phyloP scores from a whole-genome alignment of 2,329 filamentous ascomycete species.

The Alternaria conjuncta region DNA sequence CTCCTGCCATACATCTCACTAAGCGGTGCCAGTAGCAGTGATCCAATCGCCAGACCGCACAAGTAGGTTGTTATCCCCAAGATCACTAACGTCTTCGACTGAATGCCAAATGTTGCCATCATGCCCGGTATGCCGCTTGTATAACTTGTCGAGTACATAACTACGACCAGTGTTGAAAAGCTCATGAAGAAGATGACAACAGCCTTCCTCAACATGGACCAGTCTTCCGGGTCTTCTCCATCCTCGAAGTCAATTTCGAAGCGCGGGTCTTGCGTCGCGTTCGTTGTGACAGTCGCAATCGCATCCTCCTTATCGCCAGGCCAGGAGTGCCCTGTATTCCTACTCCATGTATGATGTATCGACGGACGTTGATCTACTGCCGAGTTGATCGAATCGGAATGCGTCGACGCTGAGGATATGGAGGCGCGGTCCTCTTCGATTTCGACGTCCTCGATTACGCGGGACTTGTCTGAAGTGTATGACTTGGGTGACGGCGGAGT shows the following conservation, averaged over 20 bases:
- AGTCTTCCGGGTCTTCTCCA: constrained; percentile 70
- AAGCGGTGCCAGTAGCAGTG: constrained; percentile 75
- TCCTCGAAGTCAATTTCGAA: constrained; percentile 74
- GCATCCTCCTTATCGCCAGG: constrained; percentile 30
- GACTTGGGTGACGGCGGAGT: neutral
- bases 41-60: constrained; percentile 74
- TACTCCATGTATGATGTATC: constrained; percentile 43
- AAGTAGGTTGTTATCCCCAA: constrained; percentile 82
- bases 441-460: constrained; percentile 10
- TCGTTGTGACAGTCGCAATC: constrained; percentile 42
- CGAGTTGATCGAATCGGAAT: constrained; percentile 24
- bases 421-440: constrained; percentile 27
- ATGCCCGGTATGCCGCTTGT: constrained; percentile 75
- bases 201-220: constrained; percentile 66
- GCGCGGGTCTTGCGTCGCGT: constrained; percentile 57
- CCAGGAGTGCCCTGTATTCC: constrained; percentile 42
- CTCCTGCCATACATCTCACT: constrained; percentile 73
- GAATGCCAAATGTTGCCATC: constrained; percentile 68
- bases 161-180: constrained; percentile 59
- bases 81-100: constrained; percentile 67
- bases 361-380: constrained; percentile 29
- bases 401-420: constrained; percentile 33
- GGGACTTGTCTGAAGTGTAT: constrained; percentile 7
- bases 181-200: constrained; percentile 63
- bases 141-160: constrained; percentile 76